Conservation (phyloP, 2,329 filamentous ascomycete genomes). For the Colletotrichum eleusines region DNA sequence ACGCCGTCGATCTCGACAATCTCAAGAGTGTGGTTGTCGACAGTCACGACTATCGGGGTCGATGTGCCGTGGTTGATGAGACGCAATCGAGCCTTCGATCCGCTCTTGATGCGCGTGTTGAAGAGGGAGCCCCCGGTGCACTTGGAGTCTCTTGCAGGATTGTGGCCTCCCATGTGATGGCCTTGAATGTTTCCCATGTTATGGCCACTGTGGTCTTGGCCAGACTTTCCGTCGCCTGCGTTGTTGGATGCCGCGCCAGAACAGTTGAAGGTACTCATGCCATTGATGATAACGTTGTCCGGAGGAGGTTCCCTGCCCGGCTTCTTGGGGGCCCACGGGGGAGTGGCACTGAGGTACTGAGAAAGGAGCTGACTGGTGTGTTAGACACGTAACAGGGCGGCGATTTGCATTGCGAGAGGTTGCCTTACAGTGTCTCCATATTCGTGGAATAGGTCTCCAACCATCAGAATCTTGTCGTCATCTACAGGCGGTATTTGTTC, state of each 20-base stretch:
- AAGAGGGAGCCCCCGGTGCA: slow-evolving; percentile 51
- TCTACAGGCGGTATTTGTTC: slow-evolving; percentile 48
- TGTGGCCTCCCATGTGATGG: slow-evolving; percentile 18
- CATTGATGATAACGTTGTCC: slow-evolving; percentile 57
- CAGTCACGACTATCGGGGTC: slow-evolving; percentile 54
- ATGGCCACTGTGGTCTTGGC: slow-evolving; percentile 24
- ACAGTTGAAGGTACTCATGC: slow-evolving; percentile 53
- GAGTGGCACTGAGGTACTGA: slow-evolving; percentile 47
- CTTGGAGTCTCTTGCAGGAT: slow-evolving; percentile 13
- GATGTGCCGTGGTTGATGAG: slow-evolving; percentile 57
- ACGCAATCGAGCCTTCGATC: slow-evolving; percentile 49
- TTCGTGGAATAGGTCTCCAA: slow-evolving; percentile 56
- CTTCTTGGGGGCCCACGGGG: slow-evolving; percentile 50
- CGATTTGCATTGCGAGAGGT: not conserved
- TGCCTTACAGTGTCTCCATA: slow-evolving; percentile 50
- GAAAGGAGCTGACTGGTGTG: slow-evolving; percentile 50
- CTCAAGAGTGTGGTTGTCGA: slow-evolving; percentile 54
- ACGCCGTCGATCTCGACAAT: slow-evolving; percentile 57
- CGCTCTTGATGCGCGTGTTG: slow-evolving; percentile 48
- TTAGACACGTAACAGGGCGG: slow-evolving; percentile 18
- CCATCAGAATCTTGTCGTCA: slow-evolving; percentile 54
- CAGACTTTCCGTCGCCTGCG: slow-evolving; percentile 43
- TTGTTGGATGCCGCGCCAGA: slow-evolving; percentile 21
- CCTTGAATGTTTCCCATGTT: slow-evolving; percentile 23
- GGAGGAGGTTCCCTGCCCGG: slow-evolving; percentile 56